Evolutionary conservation across 108 stramenopile genomes (phyloP), one percentile per base, ranked within the genome.

Genomic region (Thalassiosira profunda): DNA sequence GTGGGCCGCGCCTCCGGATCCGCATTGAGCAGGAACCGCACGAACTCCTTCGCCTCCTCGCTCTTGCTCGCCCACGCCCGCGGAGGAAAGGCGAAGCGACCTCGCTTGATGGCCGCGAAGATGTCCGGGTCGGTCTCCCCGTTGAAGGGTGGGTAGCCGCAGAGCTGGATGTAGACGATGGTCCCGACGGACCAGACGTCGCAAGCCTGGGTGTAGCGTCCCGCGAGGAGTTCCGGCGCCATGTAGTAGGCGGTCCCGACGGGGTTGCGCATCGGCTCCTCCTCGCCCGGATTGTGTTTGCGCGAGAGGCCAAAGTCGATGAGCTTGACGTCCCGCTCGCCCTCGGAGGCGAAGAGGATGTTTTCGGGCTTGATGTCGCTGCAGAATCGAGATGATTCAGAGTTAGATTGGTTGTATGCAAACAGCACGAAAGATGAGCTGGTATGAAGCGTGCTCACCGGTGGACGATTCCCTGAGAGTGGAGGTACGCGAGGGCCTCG

Each of bases 101-200:
- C 54, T 5, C 6, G 18, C 1, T 44, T 36, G 12, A 67, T 44
- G 11, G 66, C 21, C 20, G 54, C 53, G 1, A 51, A 51, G 11
- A 51, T 51, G 14, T 51, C 48, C 25, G 29, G 48, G 34, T 68
- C 67, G 7, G 14, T 15, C 8, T 41, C 41, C 5, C 70, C 67
- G 31, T 77, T 71, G 52, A 77, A 77, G 31, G 89, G 89, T 6
- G 86, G 83, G 24, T 81, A 81, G 8, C 89, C 89, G 28, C 78
- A 85, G 4, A 90, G 56, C 33, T 89, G 38, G 63, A 90, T 89
- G 81, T 89, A 90, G 1, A 80, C 69, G 14, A 88, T 74, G 6
- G 89, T 84, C 15, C 89, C 89, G 25, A 88, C 73, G 9, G 87
- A 88, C 89, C 89, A 90, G 38, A 89, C 45, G 68, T 90, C 89